Conservation (phyloP, 441 rosid species). For the Capsella rubella region DNA sequence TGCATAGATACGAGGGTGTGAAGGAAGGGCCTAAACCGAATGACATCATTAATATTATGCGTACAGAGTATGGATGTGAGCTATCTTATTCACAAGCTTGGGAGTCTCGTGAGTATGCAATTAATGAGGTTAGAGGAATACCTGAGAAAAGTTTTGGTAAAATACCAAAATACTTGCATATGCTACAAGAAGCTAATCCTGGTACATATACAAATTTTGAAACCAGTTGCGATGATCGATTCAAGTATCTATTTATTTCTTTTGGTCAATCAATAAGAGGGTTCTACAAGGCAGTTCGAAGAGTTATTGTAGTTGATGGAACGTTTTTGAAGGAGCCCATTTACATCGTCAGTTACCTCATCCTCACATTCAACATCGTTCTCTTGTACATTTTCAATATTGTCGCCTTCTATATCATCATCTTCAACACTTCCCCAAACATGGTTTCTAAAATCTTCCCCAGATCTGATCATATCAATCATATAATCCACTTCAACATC, state of each 20-base stretch:
- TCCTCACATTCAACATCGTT: not conserved
- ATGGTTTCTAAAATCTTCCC: not conserved
- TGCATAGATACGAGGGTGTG: no score
- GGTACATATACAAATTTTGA: not conserved
- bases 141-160: not conserved
- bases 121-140: not conserved
- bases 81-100: not conserved
- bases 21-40: no score
- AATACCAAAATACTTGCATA: not conserved
- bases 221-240: not conserved
- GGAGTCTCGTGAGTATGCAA: not conserved
- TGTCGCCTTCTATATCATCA: not conserved
- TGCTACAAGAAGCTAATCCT: not conserved
- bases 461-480: not conserved
- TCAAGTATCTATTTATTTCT: not conserved
- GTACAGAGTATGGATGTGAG: no score
- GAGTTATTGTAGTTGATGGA: not conserved
- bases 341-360: not conserved
- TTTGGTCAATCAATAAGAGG: not conserved
- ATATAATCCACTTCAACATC: not conserved
- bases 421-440: not conserved
- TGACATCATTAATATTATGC: no score
- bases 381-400: not conserved
- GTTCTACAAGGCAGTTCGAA: not conserved
- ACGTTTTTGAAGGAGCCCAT: no score